Percentiles rank a stretch among this genome's conserved stretches.
Evolutionary conservation across 2,329 filamentous ascomycete species (phyloP).

Genomic region (Trichoderma atrobrunneum): DNA sequence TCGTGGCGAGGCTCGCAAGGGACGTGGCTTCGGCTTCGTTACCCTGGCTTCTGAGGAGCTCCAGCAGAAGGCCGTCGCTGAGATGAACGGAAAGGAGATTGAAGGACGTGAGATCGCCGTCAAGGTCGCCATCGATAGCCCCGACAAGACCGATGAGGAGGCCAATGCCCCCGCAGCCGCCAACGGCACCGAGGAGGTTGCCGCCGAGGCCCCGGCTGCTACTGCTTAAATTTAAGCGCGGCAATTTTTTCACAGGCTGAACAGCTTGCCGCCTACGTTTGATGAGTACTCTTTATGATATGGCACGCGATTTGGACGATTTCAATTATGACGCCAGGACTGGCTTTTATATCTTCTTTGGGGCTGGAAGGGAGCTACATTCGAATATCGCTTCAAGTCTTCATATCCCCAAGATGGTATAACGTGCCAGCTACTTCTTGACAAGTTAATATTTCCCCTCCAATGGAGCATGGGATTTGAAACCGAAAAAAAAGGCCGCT

Average conservation of each 20-base stretch:
- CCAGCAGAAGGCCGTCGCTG: slow-evolving; percentile 92
- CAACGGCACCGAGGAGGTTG: slow-evolving; percentile 41
- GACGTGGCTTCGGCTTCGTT: slow-evolving; percentile 97
- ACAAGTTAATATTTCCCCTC: slow-evolving; percentile 32
- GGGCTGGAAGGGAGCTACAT: slow-evolving; percentile 28
- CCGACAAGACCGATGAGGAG: slow-evolving; percentile 91
- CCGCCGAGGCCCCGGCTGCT: slow-evolving; percentile 28
- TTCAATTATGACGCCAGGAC: slow-evolving; percentile 36
- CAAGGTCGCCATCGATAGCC: slow-evolving; percentile 99
- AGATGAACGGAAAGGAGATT: slow-evolving; percentile 99
- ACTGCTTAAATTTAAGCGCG: slow-evolving; percentile 33
- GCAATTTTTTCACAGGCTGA: slow-evolving; percentile 27
- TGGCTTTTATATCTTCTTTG: slow-evolving; percentile 28
- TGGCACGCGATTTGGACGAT: slow-evolving; percentile 40
- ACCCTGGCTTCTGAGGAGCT: slow-evolving; percentile 92
- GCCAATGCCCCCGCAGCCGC: slow-evolving; percentile 55
- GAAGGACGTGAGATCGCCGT: slow-evolving; percentile 98
- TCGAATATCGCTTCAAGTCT: slow-evolving; percentile 28
- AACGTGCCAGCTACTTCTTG: slow-evolving; percentile 30
- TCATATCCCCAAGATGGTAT: slow-evolving; percentile 28
- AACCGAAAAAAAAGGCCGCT: slow-evolving; percentile 25
- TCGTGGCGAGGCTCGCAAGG: slow-evolving; percentile 96
- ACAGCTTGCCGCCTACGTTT: slow-evolving; percentile 27
- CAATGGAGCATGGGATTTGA: slow-evolving; percentile 29
- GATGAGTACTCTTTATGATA: slow-evolving; percentile 38